Evolutionary conservation across 805 yeast genomes (phyloP).

Genomic region (Teunomyces panamensis): DNA sequence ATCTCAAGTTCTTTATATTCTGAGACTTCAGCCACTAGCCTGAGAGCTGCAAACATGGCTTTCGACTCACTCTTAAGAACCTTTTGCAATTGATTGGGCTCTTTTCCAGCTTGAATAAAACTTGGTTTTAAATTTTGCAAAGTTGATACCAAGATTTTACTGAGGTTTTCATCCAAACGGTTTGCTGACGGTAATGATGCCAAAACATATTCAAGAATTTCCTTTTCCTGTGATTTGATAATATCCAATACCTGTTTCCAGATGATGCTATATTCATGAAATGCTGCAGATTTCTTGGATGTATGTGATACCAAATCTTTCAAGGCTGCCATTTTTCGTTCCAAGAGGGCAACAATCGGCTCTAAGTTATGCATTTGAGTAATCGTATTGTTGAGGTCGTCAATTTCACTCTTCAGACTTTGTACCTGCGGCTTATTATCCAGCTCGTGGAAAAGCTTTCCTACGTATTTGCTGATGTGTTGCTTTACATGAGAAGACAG

Average conservation of each 20-base stretch:
- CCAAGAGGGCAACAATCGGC: conserved; percentile 31
- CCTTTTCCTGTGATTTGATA: conserved; percentile 25
- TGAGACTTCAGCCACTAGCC: neutral
- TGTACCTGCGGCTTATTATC: neutral
- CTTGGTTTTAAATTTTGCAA: conserved; percentile 1
- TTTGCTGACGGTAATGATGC: conserved; percentile 5
- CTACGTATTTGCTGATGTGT: conserved; percentile 7
- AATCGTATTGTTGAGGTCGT: conserved; percentile 26
- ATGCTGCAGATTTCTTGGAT: conserved; percentile 25
- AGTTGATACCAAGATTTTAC: neutral
- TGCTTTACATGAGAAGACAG: conserved; percentile 19
- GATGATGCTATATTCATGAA: conserved; percentile 21
- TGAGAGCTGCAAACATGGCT: conserved; percentile 15
- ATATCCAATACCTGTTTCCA: conserved; percentile 27
- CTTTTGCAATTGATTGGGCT: conserved; percentile 8
- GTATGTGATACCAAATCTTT: conserved; percentile 20
- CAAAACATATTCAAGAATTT: conserved; percentile 15
- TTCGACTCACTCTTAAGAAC: conserved; percentile 21
- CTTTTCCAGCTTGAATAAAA: neutral
- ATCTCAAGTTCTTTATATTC: neutral
- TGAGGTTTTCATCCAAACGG: neutral
- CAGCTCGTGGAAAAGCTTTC: neutral
- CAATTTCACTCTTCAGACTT: neutral
- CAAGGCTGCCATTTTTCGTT: conserved; percentile 27
- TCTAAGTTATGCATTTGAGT: conserved; percentile 29